Base-by-base conservation (phyloP, 352 stramenopile species). In the Phytophthora sp. region DNA sequence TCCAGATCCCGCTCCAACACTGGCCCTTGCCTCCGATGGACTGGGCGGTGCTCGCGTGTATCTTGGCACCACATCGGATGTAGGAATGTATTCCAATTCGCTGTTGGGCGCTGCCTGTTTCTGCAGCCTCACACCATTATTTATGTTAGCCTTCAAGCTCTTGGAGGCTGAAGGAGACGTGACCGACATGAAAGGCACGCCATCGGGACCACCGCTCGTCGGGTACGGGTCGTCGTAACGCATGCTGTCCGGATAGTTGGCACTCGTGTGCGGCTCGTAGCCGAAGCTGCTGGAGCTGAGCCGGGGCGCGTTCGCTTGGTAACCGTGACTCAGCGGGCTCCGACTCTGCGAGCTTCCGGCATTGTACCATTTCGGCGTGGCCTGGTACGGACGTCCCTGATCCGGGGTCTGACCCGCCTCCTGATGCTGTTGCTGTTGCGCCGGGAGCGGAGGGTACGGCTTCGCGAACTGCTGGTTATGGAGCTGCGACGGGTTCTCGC, bases 161-260 rank as follows among this genome's bases (percentile, higher is more conserved):
- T 67, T 74, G 0, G 63, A 75, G 4, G 63, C 63, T 7, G 54
- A 78, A 21, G 75, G 75, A 24, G 75, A 79, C 30, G 70, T 74
- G 31, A 84, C 71, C 20, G 77, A 78, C 42, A 81, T 67, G 53
- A 86, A 84, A 0, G 78, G 68, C 7, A 75, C 67, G 5, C 70
- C 68, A 31, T 75, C 59, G 2, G 52, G 33, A 16, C 53, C 60
- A 8, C 76, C 66, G 36, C 71, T 63, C 2, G 29, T 41, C 23
- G 56, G 53, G 42, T 79, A 77, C 49, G 66, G 72, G 29, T 77
- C 67, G 8, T 69, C 57, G 46, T 61, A 76, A 5, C 67, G 71
- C 60, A 73, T 76, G 41, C 56, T 77, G 60, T 80, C 69, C 23
- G 68, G 55, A 24, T 74, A 71, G 7, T 64, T 58, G 1, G 39